phyloP scores from a whole-genome alignment of 108 stramenopile species.

The Schizochytrium sp. region DNA sequence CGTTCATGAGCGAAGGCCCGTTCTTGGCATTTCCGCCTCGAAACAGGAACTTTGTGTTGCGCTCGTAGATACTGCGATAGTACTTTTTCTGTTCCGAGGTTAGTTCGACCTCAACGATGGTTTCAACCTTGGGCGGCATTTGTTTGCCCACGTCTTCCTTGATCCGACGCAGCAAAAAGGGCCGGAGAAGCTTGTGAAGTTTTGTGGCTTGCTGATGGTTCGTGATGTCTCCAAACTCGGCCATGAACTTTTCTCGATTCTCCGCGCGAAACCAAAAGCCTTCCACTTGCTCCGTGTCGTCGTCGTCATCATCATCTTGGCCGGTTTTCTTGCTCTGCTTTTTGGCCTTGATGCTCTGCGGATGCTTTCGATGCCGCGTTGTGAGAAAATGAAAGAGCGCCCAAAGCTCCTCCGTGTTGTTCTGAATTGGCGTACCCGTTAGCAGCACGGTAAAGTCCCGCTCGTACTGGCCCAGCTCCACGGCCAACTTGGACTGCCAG shows the following conservation, averaged over 20 bases:
- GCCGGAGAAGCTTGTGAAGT: constrained; percentile 76
- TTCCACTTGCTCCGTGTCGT: neutral
- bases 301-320: neutral
- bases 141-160: constrained; percentile 95
- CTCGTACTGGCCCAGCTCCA: neutral
- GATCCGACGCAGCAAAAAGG: constrained; percentile 84
- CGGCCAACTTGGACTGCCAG: constrained; percentile 43
- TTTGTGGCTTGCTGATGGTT: constrained; percentile 75
- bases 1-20: constrained; percentile 25
- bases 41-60: constrained; percentile 67
- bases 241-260: constrained; percentile 35
- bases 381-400: constrained; percentile 39
- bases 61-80: constrained; percentile 92
- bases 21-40: constrained; percentile 15
- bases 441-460: constrained; percentile 75
- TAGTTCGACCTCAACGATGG: constrained; percentile 84
- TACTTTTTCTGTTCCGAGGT: constrained; percentile 90
- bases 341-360: neutral
- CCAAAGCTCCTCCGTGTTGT: constrained; percentile 90
- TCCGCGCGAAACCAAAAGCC: neutral
- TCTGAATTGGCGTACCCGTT: constrained; percentile 95
- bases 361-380: neutral
- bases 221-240: constrained; percentile 67
- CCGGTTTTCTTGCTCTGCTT: neutral
- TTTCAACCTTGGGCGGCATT: constrained; percentile 91